A percentile compares a stretch with the other conserved stretches of the same genome.
These are phyloP conservation scores for Dendrothele bispora DNA, from an alignment of 768 basidiomycete species.

Conservation along the genomic window DNA sequence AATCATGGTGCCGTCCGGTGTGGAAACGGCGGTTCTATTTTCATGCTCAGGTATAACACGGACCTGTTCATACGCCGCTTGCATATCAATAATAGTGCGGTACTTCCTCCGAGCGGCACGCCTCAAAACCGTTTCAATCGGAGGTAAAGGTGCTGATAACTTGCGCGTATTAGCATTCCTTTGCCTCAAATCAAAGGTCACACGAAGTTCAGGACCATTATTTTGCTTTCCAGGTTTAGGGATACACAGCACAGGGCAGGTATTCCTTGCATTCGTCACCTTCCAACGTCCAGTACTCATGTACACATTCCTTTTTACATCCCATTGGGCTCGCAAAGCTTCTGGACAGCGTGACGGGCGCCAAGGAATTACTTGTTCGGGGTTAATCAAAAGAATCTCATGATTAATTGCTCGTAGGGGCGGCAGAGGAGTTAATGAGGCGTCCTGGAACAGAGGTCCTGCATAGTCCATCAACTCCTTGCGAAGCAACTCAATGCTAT, in stretches of 20 bases:
- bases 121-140: constrained; percentile 18
- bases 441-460: constrained; percentile 12
- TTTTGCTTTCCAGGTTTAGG: constrained; percentile 22
- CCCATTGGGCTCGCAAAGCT: constrained; percentile 27
- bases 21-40: constrained; percentile 27
- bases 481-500: constrained; percentile 8
- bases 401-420: constrained; percentile 31
- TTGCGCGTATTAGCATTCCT: constrained; percentile 31
- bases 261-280: constrained; percentile 25
- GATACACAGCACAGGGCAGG: constrained; percentile 23
- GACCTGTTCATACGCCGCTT: constrained; percentile 44
- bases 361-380: too few relatives aligned
- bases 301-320: constrained; percentile 1
- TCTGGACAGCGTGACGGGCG: too few relatives aligned
- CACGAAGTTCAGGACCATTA: constrained; percentile 18
- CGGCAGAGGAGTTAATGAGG: constrained; percentile 13
- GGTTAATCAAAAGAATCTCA: constrained; percentile 27
- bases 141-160: constrained; percentile 13
- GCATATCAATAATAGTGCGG: constrained; percentile 31
- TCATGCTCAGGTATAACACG: constrained; percentile 27
- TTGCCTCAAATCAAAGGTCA: constrained; percentile 26
- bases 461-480: constrained; percentile 12
- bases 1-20: constrained; percentile 43
- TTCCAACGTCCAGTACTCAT: constrained; percentile 5
- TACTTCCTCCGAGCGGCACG: constrained; percentile 18